Conservation (phyloP, 2,329 filamentous ascomycete species). For the Sphaerulina populicola region DNA sequence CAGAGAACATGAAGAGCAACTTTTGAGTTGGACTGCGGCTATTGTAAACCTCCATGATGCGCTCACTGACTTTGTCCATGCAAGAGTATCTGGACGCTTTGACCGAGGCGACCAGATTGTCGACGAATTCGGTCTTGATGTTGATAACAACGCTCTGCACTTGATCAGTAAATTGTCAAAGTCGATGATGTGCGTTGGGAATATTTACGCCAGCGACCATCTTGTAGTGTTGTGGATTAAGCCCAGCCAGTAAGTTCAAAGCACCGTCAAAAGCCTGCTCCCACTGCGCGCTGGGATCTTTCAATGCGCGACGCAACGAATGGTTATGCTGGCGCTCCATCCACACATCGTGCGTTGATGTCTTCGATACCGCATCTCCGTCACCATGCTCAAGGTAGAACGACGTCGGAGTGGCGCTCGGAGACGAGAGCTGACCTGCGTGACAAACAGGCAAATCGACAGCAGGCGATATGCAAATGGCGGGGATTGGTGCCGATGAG, state of each 20-base stretch:
- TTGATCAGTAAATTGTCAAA: slow-evolving; percentile 11
- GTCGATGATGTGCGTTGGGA: background rate
- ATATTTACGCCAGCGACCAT: slow-evolving; percentile 24
- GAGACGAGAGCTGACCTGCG: background rate
- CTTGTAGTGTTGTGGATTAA: slow-evolving; percentile 26
- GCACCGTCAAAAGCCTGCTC: slow-evolving; percentile 21
- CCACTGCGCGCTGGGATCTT: slow-evolving; percentile 17
- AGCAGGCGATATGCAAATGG: background rate
- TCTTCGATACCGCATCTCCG: background rate
- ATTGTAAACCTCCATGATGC: slow-evolving; percentile 25
- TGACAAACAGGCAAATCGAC: background rate
- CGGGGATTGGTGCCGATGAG: background rate
- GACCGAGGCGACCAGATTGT: slow-evolving; percentile 23
- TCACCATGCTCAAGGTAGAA: background rate
- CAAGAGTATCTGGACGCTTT: slow-evolving; percentile 18
- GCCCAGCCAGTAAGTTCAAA: slow-evolving; percentile 13
- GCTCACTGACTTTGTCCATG: slow-evolving; percentile 22
- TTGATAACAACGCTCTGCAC: slow-evolving; percentile 26
- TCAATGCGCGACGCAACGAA: slow-evolving; percentile 18
- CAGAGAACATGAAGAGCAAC: slow-evolving; percentile 27
- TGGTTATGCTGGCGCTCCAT: slow-evolving; percentile 10
- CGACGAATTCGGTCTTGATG: slow-evolving; percentile 26
- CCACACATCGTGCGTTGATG: slow-evolving; percentile 12
- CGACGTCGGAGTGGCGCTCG: background rate
- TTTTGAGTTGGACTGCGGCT: slow-evolving; percentile 18